A percentile compares a stretch with the other conserved stretches of the same genome.
Conservation (phyloP, 495 filamentous ascomycete species). For the Penicillium pulvis region DNA sequence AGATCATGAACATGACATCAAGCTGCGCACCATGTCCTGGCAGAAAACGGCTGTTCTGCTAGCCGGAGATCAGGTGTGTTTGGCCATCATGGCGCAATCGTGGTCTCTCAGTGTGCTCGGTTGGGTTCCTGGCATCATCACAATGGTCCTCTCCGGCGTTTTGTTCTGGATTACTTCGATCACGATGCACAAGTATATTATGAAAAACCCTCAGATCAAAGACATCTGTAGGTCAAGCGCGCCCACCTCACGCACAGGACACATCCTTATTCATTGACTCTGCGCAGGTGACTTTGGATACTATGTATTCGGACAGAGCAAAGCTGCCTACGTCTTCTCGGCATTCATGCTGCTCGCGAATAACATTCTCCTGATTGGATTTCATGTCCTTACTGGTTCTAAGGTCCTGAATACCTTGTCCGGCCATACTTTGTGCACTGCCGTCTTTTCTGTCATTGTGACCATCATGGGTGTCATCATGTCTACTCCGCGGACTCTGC, state of each 20-base stretch:
- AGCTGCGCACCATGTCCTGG: slow-evolving; percentile 52
- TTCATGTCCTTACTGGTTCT: slow-evolving; percentile 42
- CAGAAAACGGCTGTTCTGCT: slow-evolving; percentile 48
- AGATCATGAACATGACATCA: slow-evolving; percentile 50
- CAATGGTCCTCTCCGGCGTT: slow-evolving; percentile 33
- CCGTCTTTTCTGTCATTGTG: slow-evolving; percentile 35
- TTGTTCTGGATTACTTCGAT: slow-evolving; percentile 47
- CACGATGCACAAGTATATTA: slow-evolving; percentile 52
- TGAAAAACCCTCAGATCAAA: slow-evolving; percentile 49
- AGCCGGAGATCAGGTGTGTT: slow-evolving; percentile 48
- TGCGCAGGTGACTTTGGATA: slow-evolving; percentile 40
- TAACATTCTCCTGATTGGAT: slow-evolving; percentile 43
- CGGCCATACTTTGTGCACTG: slow-evolving; percentile 39
- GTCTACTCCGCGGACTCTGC: slow-evolving; percentile 43
- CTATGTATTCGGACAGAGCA: slow-evolving; percentile 42
- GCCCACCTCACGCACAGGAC: neutral
- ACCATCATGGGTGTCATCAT: slow-evolving; percentile 43
- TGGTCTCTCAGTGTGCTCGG: slow-evolving; percentile 51
- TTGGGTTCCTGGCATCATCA: slow-evolving; percentile 51
- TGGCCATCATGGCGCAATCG: slow-evolving; percentile 53
- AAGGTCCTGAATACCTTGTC: slow-evolving; percentile 41
- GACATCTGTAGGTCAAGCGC: slow-evolving; percentile 41
- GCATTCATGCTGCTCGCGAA: slow-evolving; percentile 44
- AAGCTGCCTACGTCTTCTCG: slow-evolving; percentile 36
- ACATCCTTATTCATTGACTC: neutral